phyloP scores from a whole-genome alignment of 2,329 filamentous ascomycete genomes.

The Penicillium decumbens region DNA sequence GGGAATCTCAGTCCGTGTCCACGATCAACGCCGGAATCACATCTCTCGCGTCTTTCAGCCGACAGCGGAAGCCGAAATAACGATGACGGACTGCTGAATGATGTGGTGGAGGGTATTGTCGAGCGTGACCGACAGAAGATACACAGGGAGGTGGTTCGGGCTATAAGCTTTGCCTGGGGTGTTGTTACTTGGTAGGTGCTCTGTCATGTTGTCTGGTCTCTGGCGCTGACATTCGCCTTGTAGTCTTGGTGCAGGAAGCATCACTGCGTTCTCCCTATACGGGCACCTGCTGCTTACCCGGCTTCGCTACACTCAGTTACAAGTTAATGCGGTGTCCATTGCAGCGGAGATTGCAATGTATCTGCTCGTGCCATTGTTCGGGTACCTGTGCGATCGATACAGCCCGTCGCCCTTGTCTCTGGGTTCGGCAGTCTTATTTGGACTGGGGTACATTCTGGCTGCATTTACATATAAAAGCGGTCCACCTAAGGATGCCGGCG shows the following conservation, averaged over 20 bases:
- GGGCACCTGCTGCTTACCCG: constrained; percentile 82
- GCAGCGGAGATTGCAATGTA: constrained; percentile 85
- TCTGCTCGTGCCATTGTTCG: constrained; percentile 82
- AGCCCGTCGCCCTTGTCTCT: constrained; percentile 74
- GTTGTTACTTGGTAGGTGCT: constrained; percentile 52
- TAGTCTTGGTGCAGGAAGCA: constrained; percentile 77
- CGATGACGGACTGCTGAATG: constrained; percentile 51
- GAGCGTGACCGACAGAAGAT: constrained; percentile 54
- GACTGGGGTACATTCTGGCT: constrained; percentile 74
- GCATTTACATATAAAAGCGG: constrained; percentile 68
- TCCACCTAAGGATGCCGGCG: constrained; percentile 49
- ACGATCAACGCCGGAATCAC: not conserved
- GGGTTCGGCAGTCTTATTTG: constrained; percentile 68
- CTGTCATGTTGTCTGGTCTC: not conserved
- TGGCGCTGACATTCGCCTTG: constrained; percentile 8
- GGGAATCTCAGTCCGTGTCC: constrained; percentile 14
- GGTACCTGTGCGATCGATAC: constrained; percentile 85
- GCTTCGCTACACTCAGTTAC: constrained; percentile 81
- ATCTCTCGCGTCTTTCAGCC: constrained; percentile 16
- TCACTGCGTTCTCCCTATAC: constrained; percentile 91
- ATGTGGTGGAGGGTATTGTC: constrained; percentile 58
- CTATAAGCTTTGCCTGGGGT: constrained; percentile 57
- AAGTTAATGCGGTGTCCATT: constrained; percentile 86
- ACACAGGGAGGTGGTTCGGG: constrained; percentile 50
- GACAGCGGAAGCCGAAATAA: constrained; percentile 18